phyloP scores from a whole-genome alignment of 1,139 yeast species.

The Martiniozyma asiatica region DNA sequence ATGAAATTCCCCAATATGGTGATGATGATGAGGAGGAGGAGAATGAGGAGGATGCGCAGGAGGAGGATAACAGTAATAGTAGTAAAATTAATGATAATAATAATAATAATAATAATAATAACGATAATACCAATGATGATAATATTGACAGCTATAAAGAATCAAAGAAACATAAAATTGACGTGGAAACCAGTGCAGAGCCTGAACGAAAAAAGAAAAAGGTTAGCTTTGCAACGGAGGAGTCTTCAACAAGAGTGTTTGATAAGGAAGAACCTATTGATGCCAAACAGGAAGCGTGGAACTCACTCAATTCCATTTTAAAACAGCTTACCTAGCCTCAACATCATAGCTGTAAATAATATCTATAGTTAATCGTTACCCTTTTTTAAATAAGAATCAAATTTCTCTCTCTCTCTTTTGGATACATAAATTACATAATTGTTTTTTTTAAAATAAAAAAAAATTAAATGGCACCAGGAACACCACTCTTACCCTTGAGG shows the following conservation, averaged over 20 bases:
- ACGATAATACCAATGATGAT: slow-evolving; percentile 14
- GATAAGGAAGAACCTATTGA: not conserved
- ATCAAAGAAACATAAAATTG: not conserved
- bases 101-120: slow-evolving; percentile 23
- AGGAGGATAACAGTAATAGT: slow-evolving; percentile 23
- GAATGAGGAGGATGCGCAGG: not conserved
- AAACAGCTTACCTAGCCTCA: slow-evolving; percentile 1
- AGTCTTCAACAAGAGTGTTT: not conserved
- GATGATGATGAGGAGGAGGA: slow-evolving; percentile 18
- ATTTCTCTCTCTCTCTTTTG: too few relatives aligned
- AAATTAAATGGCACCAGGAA: too few relatives aligned
- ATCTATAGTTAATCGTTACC: too few relatives aligned
- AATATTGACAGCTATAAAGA: slow-evolving; percentile 4
- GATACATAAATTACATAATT: too few relatives aligned
- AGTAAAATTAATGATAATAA: slow-evolving; percentile 23
- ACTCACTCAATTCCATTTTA: slow-evolving; percentile 2
- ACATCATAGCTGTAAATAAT: too few relatives aligned
- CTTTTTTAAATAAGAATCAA: too few relatives aligned
- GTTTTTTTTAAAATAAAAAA: too few relatives aligned
- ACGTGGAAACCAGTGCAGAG: not conserved
- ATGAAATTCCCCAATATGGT: slow-evolving; percentile 19
- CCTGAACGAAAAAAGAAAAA: not conserved
- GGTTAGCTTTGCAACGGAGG: not conserved
- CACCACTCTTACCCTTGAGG: too few relatives aligned
- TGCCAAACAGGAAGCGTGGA: slow-evolving; percentile 2